These are phyloP conservation scores for Diaporthe longicolla DNA, from an alignment of 2,329 filamentous ascomycete genomes.

Conservation along the genomic window DNA sequence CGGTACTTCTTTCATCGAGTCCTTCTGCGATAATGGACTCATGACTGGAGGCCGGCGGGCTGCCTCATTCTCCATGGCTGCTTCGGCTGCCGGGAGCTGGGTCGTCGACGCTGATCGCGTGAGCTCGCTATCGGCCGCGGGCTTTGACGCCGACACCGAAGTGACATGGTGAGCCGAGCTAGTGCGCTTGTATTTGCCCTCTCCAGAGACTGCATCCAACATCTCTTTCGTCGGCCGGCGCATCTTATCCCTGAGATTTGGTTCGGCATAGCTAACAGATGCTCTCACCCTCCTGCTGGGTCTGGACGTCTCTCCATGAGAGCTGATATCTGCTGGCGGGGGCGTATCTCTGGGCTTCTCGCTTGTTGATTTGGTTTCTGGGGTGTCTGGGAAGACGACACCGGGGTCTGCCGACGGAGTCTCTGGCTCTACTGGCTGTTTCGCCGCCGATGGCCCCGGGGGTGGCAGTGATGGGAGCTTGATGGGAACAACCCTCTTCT, in stretches of 20 bases:
- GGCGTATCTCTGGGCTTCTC: constrained; percentile 67
- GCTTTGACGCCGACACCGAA: constrained; percentile 50
- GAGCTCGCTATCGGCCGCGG: constrained; percentile 54
- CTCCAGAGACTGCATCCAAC: constrained; percentile 79
- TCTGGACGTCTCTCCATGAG: constrained; percentile 70
- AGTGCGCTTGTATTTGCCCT: constrained; percentile 64
- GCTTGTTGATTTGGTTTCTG: constrained; percentile 57
- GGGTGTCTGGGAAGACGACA: constrained; percentile 63
- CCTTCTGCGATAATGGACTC: constrained; percentile 58
- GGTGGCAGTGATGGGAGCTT: constrained; percentile 49
- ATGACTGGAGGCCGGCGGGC: constrained; percentile 47
- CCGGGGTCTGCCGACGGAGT: constrained; percentile 57
- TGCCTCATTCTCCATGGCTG: constrained; percentile 43
- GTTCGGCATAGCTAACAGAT: constrained; percentile 85
- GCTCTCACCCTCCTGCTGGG: constrained; percentile 76
- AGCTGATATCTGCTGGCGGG: constrained; percentile 70
- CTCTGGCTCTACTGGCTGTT: constrained; percentile 47
- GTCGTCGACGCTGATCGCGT: constrained; percentile 42
- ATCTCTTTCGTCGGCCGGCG: constrained; percentile 82
- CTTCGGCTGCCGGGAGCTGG: constrained; percentile 46
- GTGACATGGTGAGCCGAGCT: constrained; percentile 47
- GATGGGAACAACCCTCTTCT: constrained; percentile 47
- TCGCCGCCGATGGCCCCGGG: constrained; percentile 43
- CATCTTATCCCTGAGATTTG: constrained; percentile 87
- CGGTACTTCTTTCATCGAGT: constrained; percentile 51